Percentiles rank a stretch among this genome's conserved stretches.
Conservation (phyloP, 768 basidiomycete genomes). For the Hygrocybe coccinea region DNA sequence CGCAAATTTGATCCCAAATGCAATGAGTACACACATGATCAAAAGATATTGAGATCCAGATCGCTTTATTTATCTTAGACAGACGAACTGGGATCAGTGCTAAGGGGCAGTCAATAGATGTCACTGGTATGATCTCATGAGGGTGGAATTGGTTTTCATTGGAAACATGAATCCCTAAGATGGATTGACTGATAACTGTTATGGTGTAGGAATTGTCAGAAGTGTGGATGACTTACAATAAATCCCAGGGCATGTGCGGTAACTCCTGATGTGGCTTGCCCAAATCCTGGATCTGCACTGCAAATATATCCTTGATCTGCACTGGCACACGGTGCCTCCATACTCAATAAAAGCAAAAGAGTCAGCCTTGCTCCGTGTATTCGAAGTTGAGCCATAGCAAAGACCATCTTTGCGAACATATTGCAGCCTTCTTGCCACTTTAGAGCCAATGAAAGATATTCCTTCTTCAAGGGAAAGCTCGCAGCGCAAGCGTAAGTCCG, state of each 20-base stretch:
- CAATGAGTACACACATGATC: slow-evolving; percentile 14
- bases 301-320: slow-evolving; percentile 12
- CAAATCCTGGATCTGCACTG: slow-evolving; percentile 8
- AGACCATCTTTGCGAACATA: slow-evolving; percentile 22
- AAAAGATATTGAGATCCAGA: slow-evolving; percentile 7
- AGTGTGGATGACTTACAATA: slow-evolving; percentile 12
- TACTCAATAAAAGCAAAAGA: slow-evolving; percentile 10
- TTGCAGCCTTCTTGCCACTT: slow-evolving; percentile 2
- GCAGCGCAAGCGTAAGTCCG: slow-evolving; percentile 1
- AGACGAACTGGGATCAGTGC: slow-evolving; percentile 8
- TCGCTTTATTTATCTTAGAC: neutral
- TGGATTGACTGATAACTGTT: slow-evolving; percentile 10
- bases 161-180: slow-evolving; percentile 17
- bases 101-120: slow-evolving; percentile 10
- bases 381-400: slow-evolving; percentile 15
- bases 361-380: slow-evolving; percentile 16
- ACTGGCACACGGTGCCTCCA: slow-evolving; percentile 4
- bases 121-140: slow-evolving; percentile 13
- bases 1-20: slow-evolving; percentile 10
- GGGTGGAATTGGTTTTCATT: slow-evolving; percentile 15
- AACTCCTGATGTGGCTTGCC: slow-evolving; percentile 10
- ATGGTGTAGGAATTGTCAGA: neutral
- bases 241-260: slow-evolving; percentile 20
- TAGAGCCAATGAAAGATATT: neutral
- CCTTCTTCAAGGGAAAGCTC: slow-evolving; percentile 1